These are phyloP conservation scores for Verruconis gallopava DNA, from an alignment of 2,329 filamentous ascomycete genomes.

Conservation along the genomic window DNA sequence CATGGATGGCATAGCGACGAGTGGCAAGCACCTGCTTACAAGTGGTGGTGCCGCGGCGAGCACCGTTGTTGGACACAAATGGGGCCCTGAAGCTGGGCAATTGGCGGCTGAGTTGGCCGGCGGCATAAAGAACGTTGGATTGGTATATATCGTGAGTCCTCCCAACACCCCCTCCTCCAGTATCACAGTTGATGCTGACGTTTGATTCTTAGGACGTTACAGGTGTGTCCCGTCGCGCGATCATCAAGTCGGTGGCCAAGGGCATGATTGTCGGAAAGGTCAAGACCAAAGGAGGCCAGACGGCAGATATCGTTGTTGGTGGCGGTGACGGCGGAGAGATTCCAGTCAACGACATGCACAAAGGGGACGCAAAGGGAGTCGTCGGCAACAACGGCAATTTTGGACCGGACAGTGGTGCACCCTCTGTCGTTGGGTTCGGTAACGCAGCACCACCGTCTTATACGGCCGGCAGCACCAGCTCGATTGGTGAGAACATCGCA, in stretches of 20 bases:
- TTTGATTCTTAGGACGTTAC: conserved; percentile 68
- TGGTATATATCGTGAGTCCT: conserved; percentile 65
- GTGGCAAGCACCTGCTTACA: conserved; percentile 63
- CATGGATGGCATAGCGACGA: conserved; percentile 83
- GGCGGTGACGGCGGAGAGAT: conserved; percentile 39
- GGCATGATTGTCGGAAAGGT: conserved; percentile 82
- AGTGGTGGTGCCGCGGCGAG: conserved; percentile 67
- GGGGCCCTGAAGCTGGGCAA: conserved; percentile 71
- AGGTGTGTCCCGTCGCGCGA: conserved; percentile 75
- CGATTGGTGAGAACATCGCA: not conserved
- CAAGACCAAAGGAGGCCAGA: conserved; percentile 36
- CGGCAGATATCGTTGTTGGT: conserved; percentile 60
- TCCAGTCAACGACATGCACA: conserved; percentile 13
- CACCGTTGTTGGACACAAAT: conserved; percentile 78
- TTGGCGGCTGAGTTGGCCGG: conserved; percentile 64
- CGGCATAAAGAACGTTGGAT: conserved; percentile 87
- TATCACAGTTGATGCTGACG: too few relatives aligned
- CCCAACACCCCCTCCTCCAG: too few relatives aligned
- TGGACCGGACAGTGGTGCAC: conserved; percentile 13
- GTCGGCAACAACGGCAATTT: conserved; percentile 20
- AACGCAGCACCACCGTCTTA: conserved; percentile 11
- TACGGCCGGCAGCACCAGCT: not conserved
- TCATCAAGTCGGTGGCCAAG: conserved; percentile 91
- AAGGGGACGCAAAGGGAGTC: conserved; percentile 22
- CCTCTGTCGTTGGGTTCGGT: conserved; percentile 23